Evolutionary conservation across 2,329 filamentous ascomycete species (phyloP), one percentile per base, ranked within the genome.

Genomic region (Talaromyces rugulosus): DNA sequence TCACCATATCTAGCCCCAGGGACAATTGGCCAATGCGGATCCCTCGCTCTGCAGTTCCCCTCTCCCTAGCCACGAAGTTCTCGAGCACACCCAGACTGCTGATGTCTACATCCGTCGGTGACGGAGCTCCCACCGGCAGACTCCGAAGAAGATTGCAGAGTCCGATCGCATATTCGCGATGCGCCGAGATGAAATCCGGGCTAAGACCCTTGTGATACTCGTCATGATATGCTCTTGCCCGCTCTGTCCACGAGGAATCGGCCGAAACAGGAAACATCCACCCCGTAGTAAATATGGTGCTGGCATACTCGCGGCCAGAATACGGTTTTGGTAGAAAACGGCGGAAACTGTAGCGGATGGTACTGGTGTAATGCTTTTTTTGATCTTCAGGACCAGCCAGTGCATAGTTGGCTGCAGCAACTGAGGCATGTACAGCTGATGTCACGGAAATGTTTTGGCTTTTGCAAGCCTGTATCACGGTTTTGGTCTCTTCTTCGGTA

Each of bases 1-100:
- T 67, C 33, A 74, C 64, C 52, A 69, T 71, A 62, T 75, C 71
- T 23, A 75, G 69, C 0, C 74, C 72, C 12, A 73, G 55, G 50
- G 69, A 69, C 2, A 71, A 63, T 31, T 67, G 66, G 36, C 57
- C 63, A 53, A 75, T 69, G 30, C 69, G 56, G 42, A 73, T 44
- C 27, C 61, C 68, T 44, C 58, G 63, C 57, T 64, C 62, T 12
- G 59, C 5, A 23, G 61, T 62, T 28, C 69, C 65, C 55, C 73
- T 73, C 6, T 64, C 65, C 12, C 65, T 69, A 23, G 70, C 40
- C 28, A 68, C 11, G 42, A 62, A 58, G 31, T 55, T 63, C 33
- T 68, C 66, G 36, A 60, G 42, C 11, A 65, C 58, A 16, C 65
- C 65, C 3, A 68, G 36, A 18, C 63, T 68, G 53, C 64, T 66